Base-by-base conservation (phyloP, 257 asterid species). In the Solanum neorickii region DNA sequence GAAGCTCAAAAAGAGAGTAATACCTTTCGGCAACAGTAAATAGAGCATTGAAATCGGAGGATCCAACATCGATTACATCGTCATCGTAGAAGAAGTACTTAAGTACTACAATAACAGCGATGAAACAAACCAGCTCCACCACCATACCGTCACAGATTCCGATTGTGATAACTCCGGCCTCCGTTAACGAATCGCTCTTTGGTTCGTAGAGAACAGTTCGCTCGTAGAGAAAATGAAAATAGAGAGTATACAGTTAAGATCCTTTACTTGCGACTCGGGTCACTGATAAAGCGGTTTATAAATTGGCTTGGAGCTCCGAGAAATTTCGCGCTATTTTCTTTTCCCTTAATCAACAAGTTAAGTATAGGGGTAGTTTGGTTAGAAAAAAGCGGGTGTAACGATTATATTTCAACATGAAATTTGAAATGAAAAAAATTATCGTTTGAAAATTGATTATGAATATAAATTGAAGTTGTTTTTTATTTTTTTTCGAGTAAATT, bases 1-100 rank as follows among this genome's bases (percentile, higher is more conserved):
- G 14, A 31, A 27, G 44, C 49, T 25, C 33, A 59, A 7, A 82
- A 75, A 37, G 84, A 25, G 65, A 5, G 11, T 29, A 47, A 13
- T 39, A 90, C 96, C 96, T 89, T 52, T 92, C 91, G 89, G 97
- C 94, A 62, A 96, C 98, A 52, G 97, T 69, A 92, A 94, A 95
- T 68, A 96, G 92, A 85, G 95, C 94, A 77, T 77, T 92, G 91
- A 89, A 90, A 69, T 92, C 91, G 46, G 94, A 92, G 78, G 97
- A 88, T n/a, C 76, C 82, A 23, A 91, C 56, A 25, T 92, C 97
- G 87, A 91, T 91, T 88, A 90, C 90, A 56, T 92, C 97, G 87
- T 93, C 95, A 83, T 91, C 95, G 88, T 87, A 95, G 62, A 96
- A 91, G 91, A 91, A 96, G 49, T 85, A 87, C 89, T 90, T 92